Conservation (phyloP, 2,329 filamentous ascomycete genomes). For the Cordyceps tenuipes region DNA sequence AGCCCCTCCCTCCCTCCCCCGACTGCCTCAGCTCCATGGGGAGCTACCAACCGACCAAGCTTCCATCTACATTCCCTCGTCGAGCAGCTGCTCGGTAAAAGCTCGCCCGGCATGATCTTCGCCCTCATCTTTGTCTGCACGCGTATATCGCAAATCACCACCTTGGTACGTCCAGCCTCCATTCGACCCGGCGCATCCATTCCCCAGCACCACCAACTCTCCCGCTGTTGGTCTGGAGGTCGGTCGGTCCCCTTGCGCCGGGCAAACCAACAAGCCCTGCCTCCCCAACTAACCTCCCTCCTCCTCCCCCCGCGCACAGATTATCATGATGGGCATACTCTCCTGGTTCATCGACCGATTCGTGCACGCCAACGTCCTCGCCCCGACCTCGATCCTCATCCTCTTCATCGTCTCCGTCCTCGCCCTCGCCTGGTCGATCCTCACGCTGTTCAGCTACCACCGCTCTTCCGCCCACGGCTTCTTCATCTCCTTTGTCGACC, state of each 20-base stretch:
- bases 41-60: neutral
- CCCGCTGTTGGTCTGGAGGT: too few species aligned
- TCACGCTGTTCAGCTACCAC: constrained; percentile 60
- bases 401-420: constrained; percentile 61
- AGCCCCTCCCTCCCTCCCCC: too few species aligned
- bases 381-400: constrained; percentile 54
- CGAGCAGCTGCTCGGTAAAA: neutral
- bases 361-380: constrained; percentile 46
- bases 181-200: neutral
- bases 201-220: too few species aligned
- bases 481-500: constrained; percentile 53
- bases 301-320: constrained; percentile 31
- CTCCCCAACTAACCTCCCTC: neutral
- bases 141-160: constrained; percentile 54
- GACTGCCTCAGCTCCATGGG: too few species aligned
- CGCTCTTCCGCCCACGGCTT: constrained; percentile 51
- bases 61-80: too few species aligned
- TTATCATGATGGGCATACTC: constrained; percentile 58
- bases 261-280: too few species aligned
- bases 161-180: constrained; percentile 32
- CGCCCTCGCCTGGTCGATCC: constrained; percentile 54
- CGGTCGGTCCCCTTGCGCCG: too few species aligned
- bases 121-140: constrained; percentile 55
- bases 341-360: constrained; percentile 58
- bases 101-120: constrained; percentile 46